These are phyloP conservation scores for Quambalaria eucalypti DNA, from an alignment of 1,284 basidiomycete species.

Conservation along the genomic window DNA sequence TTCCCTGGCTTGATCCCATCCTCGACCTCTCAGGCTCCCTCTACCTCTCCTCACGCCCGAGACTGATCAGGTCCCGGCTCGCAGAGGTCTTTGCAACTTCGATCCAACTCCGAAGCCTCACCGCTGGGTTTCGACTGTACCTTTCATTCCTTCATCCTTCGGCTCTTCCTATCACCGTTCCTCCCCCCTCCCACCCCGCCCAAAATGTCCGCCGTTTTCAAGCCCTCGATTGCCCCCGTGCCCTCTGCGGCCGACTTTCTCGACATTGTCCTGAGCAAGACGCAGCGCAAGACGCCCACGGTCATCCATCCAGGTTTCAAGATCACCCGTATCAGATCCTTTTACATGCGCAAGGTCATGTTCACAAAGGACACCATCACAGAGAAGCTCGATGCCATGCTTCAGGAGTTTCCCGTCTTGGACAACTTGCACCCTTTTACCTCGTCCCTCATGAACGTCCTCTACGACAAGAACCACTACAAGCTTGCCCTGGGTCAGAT, in stretches of 20 bases:
- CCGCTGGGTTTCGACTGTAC: no score
- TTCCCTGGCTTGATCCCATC: no score
- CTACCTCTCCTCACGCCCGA: no score
- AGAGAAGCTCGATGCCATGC: constrained; percentile 86
- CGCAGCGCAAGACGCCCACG: constrained; percentile 91
- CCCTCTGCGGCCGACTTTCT: constrained; percentile 89
- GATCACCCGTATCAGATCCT: constrained; percentile 78
- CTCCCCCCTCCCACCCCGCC: background rate
- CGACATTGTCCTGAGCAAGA: constrained; percentile 88
- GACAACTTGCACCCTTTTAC: constrained; percentile 53
- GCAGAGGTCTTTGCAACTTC: no score
- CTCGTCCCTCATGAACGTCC: constrained; percentile 45
- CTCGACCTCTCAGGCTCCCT: no score
- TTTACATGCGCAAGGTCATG: constrained; percentile 99
- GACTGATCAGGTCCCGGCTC: no score
- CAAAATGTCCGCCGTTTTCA: constrained; percentile 34
- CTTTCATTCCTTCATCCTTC: background rate
- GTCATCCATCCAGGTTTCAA: constrained; percentile 77
- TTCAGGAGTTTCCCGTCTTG: constrained; percentile 91
- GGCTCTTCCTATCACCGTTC: background rate
- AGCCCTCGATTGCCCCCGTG: constrained; percentile 72
- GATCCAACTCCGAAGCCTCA: no score
- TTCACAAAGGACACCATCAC: constrained; percentile 97
- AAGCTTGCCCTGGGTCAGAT: constrained; percentile 47
- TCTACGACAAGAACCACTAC: constrained; percentile 48